Percentiles rank a stretch among this genome's conserved stretches.
phyloP scores from a whole-genome alignment of 495 filamentous ascomycete species.

The Geoglossum glabrum region DNA sequence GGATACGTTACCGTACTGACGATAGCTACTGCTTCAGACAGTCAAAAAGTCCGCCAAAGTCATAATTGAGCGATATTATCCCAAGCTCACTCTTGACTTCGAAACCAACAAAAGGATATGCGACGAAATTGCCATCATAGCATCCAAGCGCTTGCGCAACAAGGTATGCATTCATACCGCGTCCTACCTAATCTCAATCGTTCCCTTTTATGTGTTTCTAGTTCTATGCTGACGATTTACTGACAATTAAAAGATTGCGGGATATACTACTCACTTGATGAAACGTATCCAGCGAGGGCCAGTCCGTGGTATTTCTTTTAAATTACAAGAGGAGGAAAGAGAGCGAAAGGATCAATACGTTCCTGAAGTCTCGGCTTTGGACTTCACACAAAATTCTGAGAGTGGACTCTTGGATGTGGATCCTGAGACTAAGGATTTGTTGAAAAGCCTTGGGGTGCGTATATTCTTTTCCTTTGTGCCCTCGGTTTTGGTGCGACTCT shows the following conservation, averaged over 20 bases:
- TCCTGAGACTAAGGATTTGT: conserved; percentile 87
- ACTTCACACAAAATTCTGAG: conserved; percentile 83
- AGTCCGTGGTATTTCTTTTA: conserved; percentile 99
- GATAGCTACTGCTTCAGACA: conserved; percentile 34
- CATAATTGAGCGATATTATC: conserved; percentile 99
- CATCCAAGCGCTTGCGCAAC: conserved; percentile 93
- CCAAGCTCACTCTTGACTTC: conserved; percentile 96
- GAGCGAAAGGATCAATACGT: conserved; percentile 99
- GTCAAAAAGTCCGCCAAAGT: conserved; percentile 99
- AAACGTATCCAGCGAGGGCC: conserved; percentile 98
- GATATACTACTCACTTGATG: conserved; percentile 94
- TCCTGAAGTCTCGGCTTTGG: conserved; percentile 92
- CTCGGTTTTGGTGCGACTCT: not conserved
- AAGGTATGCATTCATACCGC: conserved; percentile 39
- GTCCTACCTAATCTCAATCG: not conserved
- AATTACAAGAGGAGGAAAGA: conserved; percentile 99
- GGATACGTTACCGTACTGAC: conserved; percentile 4
- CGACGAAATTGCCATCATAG: conserved; percentile 99
- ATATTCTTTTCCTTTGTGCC: not conserved
- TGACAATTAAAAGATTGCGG: conserved; percentile 54
- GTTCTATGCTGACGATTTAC: not conserved
- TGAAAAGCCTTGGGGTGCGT: conserved; percentile 83
- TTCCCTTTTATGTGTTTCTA: not conserved
- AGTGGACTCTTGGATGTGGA: conserved; percentile 87
- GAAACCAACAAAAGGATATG: conserved; percentile 99